Evolutionary conservation across 371 early-diverging fungal species (phyloP).

Genomic region (Fennellomyces sp.): DNA sequence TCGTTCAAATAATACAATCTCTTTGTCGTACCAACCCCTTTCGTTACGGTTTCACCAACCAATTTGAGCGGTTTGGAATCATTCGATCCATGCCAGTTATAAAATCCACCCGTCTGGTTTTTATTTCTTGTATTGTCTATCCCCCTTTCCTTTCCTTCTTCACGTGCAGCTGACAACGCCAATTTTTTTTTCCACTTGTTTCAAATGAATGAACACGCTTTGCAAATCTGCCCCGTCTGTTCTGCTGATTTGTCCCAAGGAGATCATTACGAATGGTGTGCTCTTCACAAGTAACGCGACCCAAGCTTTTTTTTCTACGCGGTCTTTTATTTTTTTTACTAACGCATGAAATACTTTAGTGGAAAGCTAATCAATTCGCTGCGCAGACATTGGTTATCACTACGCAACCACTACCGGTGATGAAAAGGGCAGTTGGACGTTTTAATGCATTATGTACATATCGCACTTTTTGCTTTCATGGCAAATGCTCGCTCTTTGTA

Average conservation of each 20-base stretch:
- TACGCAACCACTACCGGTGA: background rate
- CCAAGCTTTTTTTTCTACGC: background rate
- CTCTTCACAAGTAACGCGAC: slow-evolving; percentile 30
- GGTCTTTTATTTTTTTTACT: background rate
- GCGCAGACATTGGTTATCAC: slow-evolving; percentile 2
- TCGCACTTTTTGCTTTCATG: no score
- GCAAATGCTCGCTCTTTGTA: no score
- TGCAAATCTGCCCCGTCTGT: slow-evolving; percentile 17
- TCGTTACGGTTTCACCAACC: no score
- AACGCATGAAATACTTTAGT: background rate
- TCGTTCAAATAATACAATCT: no score
- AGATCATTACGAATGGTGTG: slow-evolving; percentile 28
- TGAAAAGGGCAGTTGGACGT: no score
- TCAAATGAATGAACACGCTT: background rate
- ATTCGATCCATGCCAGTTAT: no score
- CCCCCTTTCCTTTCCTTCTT: background rate
- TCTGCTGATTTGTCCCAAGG: slow-evolving; percentile 18
- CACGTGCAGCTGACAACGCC: background rate
- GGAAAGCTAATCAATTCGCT: background rate
- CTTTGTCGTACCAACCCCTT: no score
- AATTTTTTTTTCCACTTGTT: background rate
- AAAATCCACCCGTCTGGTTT: no score
- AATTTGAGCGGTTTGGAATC: no score
- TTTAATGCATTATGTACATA: no score
- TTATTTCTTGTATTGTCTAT: background rate